phyloP scores from a whole-genome alignment of 345 rosid species.

The Sonneratia alba region DNA sequence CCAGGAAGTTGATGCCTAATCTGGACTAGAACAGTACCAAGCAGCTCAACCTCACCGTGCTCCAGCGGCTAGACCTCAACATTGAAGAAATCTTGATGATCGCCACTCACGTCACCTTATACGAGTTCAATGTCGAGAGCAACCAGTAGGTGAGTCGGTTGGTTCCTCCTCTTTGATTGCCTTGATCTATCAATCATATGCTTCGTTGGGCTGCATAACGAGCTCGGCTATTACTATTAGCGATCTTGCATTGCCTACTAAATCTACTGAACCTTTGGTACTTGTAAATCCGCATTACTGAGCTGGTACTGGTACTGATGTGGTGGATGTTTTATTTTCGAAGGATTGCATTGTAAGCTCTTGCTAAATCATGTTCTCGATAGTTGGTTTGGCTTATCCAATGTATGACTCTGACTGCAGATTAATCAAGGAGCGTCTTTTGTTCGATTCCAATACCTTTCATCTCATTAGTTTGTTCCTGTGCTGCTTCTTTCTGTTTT shows the following conservation, averaged over 20 bases:
- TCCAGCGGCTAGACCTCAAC: constrained; percentile 57
- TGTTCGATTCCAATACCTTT: neutral
- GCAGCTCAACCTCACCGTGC: constrained; percentile 63
- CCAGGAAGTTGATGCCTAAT: constrained; percentile 65
- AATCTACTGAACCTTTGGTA: neutral
- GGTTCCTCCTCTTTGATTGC: neutral
- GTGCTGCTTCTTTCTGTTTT: neutral
- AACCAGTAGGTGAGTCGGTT: constrained; percentile 51
- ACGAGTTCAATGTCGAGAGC: constrained; percentile 60
- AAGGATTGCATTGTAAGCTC: too few relatives aligned
- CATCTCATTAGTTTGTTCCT: neutral
- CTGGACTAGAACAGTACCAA: constrained; percentile 60
- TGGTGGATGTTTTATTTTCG: neutral
- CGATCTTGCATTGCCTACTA: neutral
- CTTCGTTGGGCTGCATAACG: neutral
- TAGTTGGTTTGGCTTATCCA: too few relatives aligned
- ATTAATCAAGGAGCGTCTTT: neutral
- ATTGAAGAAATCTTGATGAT: constrained; percentile 65
- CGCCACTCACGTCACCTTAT: constrained; percentile 70
- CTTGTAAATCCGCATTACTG: neutral
- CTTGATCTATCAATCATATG: neutral
- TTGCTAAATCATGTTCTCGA: too few relatives aligned
- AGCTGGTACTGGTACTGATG: too few relatives aligned
- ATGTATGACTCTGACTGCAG: neutral
- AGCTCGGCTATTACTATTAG: neutral